Evolutionary conservation across 2,329 filamentous ascomycete genomes (phyloP), one percentile per base, ranked within the genome.

Genomic region (Juglanconis oblonga): DNA sequence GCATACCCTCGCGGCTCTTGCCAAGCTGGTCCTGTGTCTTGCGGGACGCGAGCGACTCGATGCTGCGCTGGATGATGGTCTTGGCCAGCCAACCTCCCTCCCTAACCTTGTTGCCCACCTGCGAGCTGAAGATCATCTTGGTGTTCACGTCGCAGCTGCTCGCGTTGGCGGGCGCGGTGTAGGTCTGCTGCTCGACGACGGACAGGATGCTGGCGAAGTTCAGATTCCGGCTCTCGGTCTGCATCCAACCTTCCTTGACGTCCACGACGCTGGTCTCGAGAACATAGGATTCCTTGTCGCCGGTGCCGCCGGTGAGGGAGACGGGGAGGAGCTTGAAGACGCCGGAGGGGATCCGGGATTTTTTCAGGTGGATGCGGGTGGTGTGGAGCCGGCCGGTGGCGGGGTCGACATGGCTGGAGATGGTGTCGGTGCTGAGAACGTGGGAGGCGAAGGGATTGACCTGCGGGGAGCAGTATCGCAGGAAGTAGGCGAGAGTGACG

Each of bases 401-500:
- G 6, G 87, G 81, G 73, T 94, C 90, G 74, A 91, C 85, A 73
- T 83, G 79, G 65, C 87, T 88, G 52, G 86, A 85, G 72, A 95
- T 91, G 68, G 90, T 92, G 74, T 95, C 91, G 73, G 90, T 92
- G 70, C 89, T 91, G 67, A 92, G 79, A 56, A 95, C 91, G 77
- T 95, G 91, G 64, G 84, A 87, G 66, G 87, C 88, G 77, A 94
- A 93, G 6, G 91, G 91, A 70, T 94, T 95, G 65, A 84, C 77
- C 65, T 84, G 79, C 35, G 83, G 82, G 5, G 82, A 85, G 62
- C 90, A 92, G 76, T 95, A 95, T 66, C 91, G 90, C 53, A 95
- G 87, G 77, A 94, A 95, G 82, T 92, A 95, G 77, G 91, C 91
- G 73, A 95, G 87, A 52, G 90, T 92, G 64, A 95, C 91, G 72